phyloP scores from a whole-genome alignment of 1,284 basidiomycete species.

The Austroboletus novae-zelandiae region DNA sequence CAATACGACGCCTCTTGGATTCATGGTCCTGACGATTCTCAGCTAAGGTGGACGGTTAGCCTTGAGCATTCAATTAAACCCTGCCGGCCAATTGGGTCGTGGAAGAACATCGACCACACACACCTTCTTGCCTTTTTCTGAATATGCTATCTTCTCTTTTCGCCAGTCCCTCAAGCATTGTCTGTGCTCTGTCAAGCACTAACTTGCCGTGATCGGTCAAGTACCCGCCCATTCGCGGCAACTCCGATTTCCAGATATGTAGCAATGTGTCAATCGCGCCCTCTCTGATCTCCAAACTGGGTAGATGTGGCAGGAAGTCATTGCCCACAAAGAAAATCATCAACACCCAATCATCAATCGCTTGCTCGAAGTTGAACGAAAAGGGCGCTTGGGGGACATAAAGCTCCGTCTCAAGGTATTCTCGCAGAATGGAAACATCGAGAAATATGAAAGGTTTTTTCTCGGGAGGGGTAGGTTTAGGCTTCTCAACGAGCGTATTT shows the following conservation, averaged over 20 bases:
- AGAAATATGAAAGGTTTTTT: conserved; percentile 99
- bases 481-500: conserved; percentile 61
- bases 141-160: conserved; percentile 96
- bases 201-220: conserved; percentile 92
- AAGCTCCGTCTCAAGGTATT: conserved; percentile 97
- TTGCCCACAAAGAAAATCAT: conserved; percentile 99
- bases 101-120: conserved; percentile 34
- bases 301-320: conserved; percentile 98
- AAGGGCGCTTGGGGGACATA: conserved; percentile 77
- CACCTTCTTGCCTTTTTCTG: conserved; percentile 86
- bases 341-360: conserved; percentile 99
- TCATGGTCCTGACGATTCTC: conserved; percentile 93
- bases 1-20: conserved; percentile 83
- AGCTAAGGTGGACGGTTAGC: conserved; percentile 44
- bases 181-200: conserved; percentile 83
- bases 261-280: conserved; percentile 97
- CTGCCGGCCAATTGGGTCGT: conserved; percentile 2
- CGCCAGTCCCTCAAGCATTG: conserved; percentile 94
- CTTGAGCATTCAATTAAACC: conserved; percentile 2
- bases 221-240: conserved; percentile 96
- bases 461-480: conserved; percentile 63
- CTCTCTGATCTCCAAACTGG: conserved; percentile 97
- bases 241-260: conserved; percentile 92
- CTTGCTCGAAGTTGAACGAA: conserved; percentile 93
- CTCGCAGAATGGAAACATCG: conserved; percentile 91